A percentile compares a stretch with the other conserved stretches of the same genome.
phyloP scores from a whole-genome alignment of 768 basidiomycete genomes.

The Russula sp. region DNA sequence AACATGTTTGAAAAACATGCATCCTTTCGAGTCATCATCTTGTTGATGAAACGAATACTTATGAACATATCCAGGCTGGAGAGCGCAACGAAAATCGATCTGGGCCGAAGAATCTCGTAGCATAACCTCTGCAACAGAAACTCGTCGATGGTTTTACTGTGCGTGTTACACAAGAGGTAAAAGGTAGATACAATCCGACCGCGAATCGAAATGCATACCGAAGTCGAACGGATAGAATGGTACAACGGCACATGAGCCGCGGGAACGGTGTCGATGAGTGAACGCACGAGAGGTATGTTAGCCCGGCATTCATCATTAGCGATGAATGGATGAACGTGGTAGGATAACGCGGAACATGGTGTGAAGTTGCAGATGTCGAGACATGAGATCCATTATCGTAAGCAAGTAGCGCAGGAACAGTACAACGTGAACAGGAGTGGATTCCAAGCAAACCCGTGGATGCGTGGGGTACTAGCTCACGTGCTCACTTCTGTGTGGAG shows the following conservation, averaged over 20 bases:
- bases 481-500: constrained; percentile 15
- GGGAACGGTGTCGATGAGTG: not conserved
- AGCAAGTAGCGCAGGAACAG: constrained; percentile 5
- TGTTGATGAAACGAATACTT: not conserved
- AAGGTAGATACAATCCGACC: constrained; percentile 18
- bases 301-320: constrained; percentile 8
- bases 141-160: constrained; percentile 7
- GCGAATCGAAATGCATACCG: constrained; percentile 10
- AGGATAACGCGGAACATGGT: constrained; percentile 11
- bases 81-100: not conserved
- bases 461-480: not conserved
- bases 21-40: no score
- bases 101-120: not conserved
- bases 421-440: not conserved
- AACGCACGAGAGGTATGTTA: not conserved
- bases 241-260: constrained; percentile 14
- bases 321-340: not conserved
- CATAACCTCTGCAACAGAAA: not conserved
- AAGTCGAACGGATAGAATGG: constrained; percentile 13
- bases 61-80: not conserved
- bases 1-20: not conserved
- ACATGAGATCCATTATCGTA: constrained; percentile 19
- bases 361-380: constrained; percentile 9
- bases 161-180: not conserved
- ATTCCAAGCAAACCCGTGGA: not conserved